Base-by-base conservation (phyloP, 2,329 filamentous ascomycete genomes). In the Colletotrichum nymphaeae region DNA sequence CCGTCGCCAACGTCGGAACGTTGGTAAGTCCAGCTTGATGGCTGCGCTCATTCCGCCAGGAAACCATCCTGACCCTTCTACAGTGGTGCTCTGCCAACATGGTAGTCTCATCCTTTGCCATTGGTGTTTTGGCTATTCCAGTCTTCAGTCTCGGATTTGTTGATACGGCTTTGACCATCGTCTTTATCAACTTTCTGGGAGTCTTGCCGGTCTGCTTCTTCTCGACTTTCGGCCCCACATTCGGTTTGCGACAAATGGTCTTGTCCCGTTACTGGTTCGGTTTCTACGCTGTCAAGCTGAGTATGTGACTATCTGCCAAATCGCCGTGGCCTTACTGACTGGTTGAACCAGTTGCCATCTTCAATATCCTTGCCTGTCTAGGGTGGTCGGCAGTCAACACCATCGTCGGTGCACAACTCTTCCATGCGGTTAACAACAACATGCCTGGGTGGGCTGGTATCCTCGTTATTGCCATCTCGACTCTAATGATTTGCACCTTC, bases 181-280 rank as follows among this genome's bases (percentile, higher is more conserved):
- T 96, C 65, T 94, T 95, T 83, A 89, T 95, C 84, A 95, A 95
- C 77, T 79, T 94, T 5, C 84, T 96, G 11, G 93, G 92, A n/a
- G 88, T 93, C 62, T 79, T 92, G 62, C 92, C 93, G 0, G 93
- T 94, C 19, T 93, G 90, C 79, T 94, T 92, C 83, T 95, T 95
- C 85, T 93, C 92, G 2, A 93, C 90, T 22, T 94, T 95, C 78
- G 93, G 94, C 3, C 92, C 94, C 3, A 84, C 85, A 9, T 95
- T 94, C 76, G 94, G 93, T 4, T 86, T 95, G 75, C 90, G 94
- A 67, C 94, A 95, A 79, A 95, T 95, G 91, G 92, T 95, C 1
- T 86, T 95, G n/a, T 91, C 92, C 12, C 87, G 93, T 46, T 95
- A 93, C 83, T 95, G 88, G 83, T 95, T 95, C 80, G 93, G 93